These are phyloP conservation scores for Saccharomyces jurei DNA, from an alignment of 805 yeast genomes.

Conservation along the genomic window DNA sequence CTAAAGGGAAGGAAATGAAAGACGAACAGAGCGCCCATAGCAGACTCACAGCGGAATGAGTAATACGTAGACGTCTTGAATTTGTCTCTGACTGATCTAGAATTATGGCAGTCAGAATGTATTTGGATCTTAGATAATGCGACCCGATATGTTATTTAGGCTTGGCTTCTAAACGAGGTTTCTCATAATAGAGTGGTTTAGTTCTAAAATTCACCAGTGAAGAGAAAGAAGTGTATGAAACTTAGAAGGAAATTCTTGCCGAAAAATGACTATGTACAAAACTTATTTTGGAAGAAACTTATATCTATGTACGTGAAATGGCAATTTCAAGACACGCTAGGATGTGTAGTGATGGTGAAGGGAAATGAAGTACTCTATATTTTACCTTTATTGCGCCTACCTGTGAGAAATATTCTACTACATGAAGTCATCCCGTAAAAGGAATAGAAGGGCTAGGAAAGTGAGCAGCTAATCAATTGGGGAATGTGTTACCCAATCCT, in stretches of 20 bases:
- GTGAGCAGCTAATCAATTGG: neutral
- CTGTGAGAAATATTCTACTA: neutral
- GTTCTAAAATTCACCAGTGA: neutral
- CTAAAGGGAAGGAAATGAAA: neutral
- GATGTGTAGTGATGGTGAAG: neutral
- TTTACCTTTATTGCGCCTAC: neutral
- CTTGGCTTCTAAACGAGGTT: neutral
- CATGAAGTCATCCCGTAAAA: neutral
- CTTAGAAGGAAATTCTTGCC: neutral
- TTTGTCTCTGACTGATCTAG: neutral
- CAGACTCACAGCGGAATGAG: neutral
- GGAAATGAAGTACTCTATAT: neutral
- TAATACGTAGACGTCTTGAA: neutral
- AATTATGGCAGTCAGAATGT: neutral
- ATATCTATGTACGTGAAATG: neutral
- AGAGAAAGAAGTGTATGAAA: neutral
- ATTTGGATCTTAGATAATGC: neutral
- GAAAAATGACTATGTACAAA: neutral
- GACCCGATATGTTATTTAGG: neutral
- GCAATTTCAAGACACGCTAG: neutral
- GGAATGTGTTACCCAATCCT: slow-evolving; percentile 22
- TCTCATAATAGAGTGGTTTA: neutral
- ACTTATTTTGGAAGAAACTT: neutral
- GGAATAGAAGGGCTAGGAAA: neutral
- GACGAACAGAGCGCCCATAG: neutral